A percentile compares a stretch with the other conserved stretches of the same genome.
Conservation (phyloP, 2,329 filamentous ascomycete genomes). For the Falciphora oryzae region DNA sequence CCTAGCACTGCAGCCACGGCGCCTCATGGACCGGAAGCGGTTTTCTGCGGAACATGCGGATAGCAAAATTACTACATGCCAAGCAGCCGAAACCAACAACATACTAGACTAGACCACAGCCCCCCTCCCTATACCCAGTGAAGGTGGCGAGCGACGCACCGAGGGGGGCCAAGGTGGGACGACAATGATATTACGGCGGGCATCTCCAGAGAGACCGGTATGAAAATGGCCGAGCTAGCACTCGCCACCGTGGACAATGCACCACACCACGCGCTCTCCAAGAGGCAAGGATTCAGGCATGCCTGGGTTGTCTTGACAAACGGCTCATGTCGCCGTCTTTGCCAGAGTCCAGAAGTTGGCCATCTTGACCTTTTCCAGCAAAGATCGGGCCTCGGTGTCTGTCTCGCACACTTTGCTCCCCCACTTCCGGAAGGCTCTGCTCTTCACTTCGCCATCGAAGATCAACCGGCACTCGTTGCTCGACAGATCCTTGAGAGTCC, state of each 20-base stretch:
- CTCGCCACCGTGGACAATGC: not conserved
- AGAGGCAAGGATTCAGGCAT: too few species aligned
- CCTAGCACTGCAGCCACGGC: too few species aligned
- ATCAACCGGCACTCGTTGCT: conserved; percentile 76
- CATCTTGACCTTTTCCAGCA: conserved; percentile 75
- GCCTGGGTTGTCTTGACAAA: too few species aligned
- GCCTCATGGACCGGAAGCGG: too few species aligned
- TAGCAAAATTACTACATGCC: too few species aligned
- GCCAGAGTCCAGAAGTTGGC: conserved; percentile 93
- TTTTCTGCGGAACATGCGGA: too few species aligned
- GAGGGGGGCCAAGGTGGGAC: not conserved
- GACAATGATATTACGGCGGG: not conserved
- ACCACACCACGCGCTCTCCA: not conserved
- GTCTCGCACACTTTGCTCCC: conserved; percentile 87
- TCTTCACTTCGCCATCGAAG: conserved; percentile 86
- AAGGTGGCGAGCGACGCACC: not conserved
- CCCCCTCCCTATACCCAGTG: too few species aligned
- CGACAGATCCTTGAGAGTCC: conserved; percentile 73
- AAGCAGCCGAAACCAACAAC: not conserved
- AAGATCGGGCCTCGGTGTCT: conserved; percentile 80
- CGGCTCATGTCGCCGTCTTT: conserved; percentile 43
- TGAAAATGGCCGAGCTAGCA: not conserved
- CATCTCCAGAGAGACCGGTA: not conserved
- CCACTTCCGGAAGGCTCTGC: conserved; percentile 80
- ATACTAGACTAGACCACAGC: not conserved